phyloP scores from a whole-genome alignment of 176 grass and related monocot species.

The Carex parvula region DNA sequence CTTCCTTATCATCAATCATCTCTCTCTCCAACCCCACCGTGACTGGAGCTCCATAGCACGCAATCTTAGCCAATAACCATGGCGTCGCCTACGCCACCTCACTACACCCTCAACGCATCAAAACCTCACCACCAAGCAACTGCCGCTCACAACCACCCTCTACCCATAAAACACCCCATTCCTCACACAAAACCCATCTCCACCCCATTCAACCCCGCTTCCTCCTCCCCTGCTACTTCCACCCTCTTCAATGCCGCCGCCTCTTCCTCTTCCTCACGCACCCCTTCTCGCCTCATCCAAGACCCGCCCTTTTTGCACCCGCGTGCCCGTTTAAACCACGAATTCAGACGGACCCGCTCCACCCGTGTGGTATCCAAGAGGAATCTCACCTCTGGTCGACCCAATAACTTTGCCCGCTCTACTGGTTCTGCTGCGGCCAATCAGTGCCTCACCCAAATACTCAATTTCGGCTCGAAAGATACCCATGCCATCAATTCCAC shows the following conservation, averaged over 20 bases:
- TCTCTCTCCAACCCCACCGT: too few relatives aligned
- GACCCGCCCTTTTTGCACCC: neutral
- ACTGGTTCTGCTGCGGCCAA: constrained; percentile 35
- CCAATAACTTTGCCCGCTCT: constrained; percentile 24
- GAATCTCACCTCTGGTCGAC: constrained; percentile 35
- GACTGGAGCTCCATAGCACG: neutral
- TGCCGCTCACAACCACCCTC: constrained; percentile 14
- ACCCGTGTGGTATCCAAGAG: constrained; percentile 84
- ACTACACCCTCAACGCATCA: constrained; percentile 33
- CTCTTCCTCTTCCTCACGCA: constrained; percentile 21
- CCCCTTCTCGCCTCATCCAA: constrained; percentile 41
- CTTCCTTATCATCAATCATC: neutral
- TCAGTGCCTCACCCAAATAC: constrained; percentile 55
- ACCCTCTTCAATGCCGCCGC: neutral
- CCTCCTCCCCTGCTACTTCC: neutral
- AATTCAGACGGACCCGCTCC: constrained; percentile 66
- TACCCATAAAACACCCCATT: neutral
- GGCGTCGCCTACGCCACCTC: constrained; percentile 64
- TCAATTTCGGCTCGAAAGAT: constrained; percentile 41
- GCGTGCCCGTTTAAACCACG: constrained; percentile 42
- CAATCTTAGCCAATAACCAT: constrained; percentile 12
- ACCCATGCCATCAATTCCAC: constrained; percentile 24
- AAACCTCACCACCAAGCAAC: constrained; percentile 27
- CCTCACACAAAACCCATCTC: constrained; percentile 14
- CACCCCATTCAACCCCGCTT: neutral